Evolutionary conservation across 139 green algal genomes (phyloP).

Genomic region (Pleodorina starrii): DNA sequence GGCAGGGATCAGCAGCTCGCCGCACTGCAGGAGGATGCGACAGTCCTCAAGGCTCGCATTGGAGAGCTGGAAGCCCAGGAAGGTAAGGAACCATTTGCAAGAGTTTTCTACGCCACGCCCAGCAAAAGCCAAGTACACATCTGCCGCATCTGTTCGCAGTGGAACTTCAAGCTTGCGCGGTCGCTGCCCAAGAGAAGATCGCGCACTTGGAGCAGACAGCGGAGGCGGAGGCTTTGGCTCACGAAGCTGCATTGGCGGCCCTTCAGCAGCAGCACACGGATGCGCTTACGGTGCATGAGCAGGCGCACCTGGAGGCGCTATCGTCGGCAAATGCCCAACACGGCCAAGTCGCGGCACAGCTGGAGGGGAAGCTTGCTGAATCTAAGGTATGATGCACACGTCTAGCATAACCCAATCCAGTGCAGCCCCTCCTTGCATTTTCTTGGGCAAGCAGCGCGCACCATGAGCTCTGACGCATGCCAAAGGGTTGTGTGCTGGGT

Average conservation of each 20-base stretch:
- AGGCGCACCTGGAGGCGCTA: background rate
- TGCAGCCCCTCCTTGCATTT: too few relatives aligned
- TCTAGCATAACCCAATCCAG: too few relatives aligned
- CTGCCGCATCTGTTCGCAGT: conserved; percentile 57
- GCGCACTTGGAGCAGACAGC: conserved; percentile 77
- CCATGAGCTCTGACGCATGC: too few relatives aligned
- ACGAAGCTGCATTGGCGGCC: background rate
- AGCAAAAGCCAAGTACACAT: too few relatives aligned
- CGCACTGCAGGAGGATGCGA: conserved; percentile 42
- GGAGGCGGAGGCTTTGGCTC: conserved; percentile 51
- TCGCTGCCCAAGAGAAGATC: conserved; percentile 76
- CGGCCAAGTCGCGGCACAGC: background rate
- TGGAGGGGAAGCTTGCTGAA: conserved; percentile 1
- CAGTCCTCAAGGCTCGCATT: conserved; percentile 29
- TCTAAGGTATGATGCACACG: background rate
- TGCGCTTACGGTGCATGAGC: background rate
- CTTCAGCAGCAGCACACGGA: background rate
- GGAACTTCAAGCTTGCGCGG: conserved; percentile 78
- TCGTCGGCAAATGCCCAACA: background rate
- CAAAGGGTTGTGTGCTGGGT: too few relatives aligned
- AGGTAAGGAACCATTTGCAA: conserved; percentile 50
- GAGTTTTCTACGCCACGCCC: background rate
- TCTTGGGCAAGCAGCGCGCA: too few relatives aligned
- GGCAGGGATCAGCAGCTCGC: background rate
- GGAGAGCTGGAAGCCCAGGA: conserved; percentile 61